A percentile compares a stretch with the other conserved stretches of the same genome.
Conservation (phyloP, 495 filamentous ascomycete genomes). For the Hyaloscypha finlandica region DNA sequence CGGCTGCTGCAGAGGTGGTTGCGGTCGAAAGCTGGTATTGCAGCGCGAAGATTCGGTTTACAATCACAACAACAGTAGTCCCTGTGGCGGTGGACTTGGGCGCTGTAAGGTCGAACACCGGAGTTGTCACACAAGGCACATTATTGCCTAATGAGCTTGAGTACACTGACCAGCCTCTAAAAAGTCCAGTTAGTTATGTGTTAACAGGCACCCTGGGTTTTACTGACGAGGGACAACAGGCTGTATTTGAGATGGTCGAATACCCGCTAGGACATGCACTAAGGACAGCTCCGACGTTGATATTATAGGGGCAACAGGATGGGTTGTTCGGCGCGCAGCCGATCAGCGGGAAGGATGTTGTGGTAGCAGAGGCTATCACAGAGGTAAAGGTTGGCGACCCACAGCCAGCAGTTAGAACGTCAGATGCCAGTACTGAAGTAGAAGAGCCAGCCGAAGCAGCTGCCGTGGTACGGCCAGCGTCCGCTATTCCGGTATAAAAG, state of each 20-base stretch:
- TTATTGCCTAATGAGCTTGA: conserved; percentile 7
- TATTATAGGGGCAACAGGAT: conserved; percentile 10
- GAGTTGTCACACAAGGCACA: conserved; percentile 11
- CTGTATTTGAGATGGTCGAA: conserved; percentile 12
- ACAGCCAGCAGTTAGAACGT: conserved; percentile 8
- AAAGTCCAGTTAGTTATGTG: background rate
- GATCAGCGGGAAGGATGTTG: conserved; percentile 10
- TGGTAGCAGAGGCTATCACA: conserved; percentile 11
- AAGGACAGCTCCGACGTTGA: conserved; percentile 3
- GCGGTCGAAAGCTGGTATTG: conserved; percentile 11
- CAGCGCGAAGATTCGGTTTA: conserved; percentile 9
- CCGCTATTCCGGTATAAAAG: conserved; percentile 10
- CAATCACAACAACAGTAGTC: conserved; percentile 9
- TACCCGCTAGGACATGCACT: conserved; percentile 8
- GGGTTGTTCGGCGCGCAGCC: conserved; percentile 11
- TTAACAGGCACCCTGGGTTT: background rate
- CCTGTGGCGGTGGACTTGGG: conserved; percentile 6
- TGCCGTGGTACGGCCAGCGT: background rate
- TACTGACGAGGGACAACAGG: conserved; percentile 12
- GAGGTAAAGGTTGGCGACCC: conserved; percentile 12
- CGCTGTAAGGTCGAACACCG: conserved; percentile 9
- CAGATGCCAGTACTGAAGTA: conserved; percentile 3
- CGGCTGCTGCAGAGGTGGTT: conserved; percentile 9
- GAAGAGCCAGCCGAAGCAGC: conserved; percentile 2
- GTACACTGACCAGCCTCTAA: conserved; percentile 9